Conservation (phyloP, 2,329 filamentous ascomycete species). For the Neonectria coccinea region DNA sequence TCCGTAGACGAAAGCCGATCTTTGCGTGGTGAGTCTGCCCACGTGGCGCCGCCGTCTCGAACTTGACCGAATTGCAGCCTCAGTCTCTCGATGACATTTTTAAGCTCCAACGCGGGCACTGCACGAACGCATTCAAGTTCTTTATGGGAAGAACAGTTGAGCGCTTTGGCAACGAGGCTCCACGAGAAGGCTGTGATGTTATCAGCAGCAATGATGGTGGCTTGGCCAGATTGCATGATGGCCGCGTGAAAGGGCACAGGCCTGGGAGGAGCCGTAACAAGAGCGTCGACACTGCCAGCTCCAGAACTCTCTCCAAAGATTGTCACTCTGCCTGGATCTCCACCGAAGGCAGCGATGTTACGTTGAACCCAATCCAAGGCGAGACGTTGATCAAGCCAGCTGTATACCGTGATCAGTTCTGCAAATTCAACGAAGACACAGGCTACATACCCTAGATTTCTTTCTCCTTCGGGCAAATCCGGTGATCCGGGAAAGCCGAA, state of each 20-base stretch:
- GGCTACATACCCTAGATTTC: constrained; percentile 41
- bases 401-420: constrained; percentile 11
- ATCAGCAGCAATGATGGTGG: constrained; percentile 9
- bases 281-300: constrained; percentile 64
- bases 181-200: constrained; percentile 32
- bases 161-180: constrained; percentile 15
- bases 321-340: constrained; percentile 59
- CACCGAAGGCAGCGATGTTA: constrained; percentile 62
- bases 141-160: constrained; percentile 22
- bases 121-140: constrained; percentile 43
- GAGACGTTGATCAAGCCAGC: constrained; percentile 54
- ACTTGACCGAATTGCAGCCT: constrained; percentile 38
- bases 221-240: constrained; percentile 44
- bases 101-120: constrained; percentile 33
- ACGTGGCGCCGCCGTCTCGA: constrained; percentile 40
- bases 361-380: constrained; percentile 63
- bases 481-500: constrained; percentile 55
- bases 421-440: fast-evolving
- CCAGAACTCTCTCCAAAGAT: constrained; percentile 67
- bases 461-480: constrained; percentile 29
- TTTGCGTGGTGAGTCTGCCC: constrained; percentile 28
- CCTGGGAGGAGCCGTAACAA: constrained; percentile 42
- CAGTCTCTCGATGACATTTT: constrained; percentile 30
- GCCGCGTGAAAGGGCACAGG: constrained; percentile 47
- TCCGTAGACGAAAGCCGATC: constrained; percentile 29